These are phyloP conservation scores for Claviceps humidiphila DNA, from an alignment of 2,329 filamentous ascomycete species.

Conservation along the genomic window DNA sequence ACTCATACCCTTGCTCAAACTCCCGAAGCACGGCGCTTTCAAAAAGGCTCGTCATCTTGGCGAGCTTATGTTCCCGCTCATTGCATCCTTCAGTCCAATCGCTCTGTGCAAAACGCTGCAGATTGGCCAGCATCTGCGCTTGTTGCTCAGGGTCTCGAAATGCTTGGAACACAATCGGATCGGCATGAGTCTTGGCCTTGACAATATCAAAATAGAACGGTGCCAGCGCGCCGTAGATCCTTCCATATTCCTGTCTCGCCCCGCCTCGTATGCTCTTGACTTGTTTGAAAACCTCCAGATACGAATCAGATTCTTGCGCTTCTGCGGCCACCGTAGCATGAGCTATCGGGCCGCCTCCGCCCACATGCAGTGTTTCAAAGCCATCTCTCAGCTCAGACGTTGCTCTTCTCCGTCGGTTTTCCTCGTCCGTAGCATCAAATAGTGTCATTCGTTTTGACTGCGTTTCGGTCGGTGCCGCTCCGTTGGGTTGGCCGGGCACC, in stretches of 20 bases:
- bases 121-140: constrained; percentile 73
- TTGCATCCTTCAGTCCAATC: constrained; percentile 67
- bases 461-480: constrained; percentile 8
- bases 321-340: constrained; percentile 27
- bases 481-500: constrained; percentile 9
- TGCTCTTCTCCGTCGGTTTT: constrained; percentile 37
- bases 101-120: constrained; percentile 64
- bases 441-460: constrained; percentile 33
- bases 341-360: constrained; percentile 9
- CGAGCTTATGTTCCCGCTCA: constrained; percentile 57
- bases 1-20: constrained; percentile 85
- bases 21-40: constrained; percentile 83
- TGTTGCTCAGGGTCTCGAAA: constrained; percentile 84
- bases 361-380: constrained; percentile 64
- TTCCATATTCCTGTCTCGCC: constrained; percentile 82
- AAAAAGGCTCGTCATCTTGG: constrained; percentile 66
- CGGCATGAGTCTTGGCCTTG: constrained; percentile 56
- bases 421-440: constrained; percentile 61
- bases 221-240: constrained; percentile 73
- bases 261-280: constrained; percentile 70
- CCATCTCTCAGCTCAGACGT: constrained; percentile 40
- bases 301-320: constrained; percentile 45
- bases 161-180: constrained; percentile 73
- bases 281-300: constrained; percentile 56
- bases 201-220: constrained; percentile 82